Evolutionary conservation across 306 rosid genomes (phyloP), one percentile per base, ranked within the genome.

Genomic region (Cicer yamashitae): DNA sequence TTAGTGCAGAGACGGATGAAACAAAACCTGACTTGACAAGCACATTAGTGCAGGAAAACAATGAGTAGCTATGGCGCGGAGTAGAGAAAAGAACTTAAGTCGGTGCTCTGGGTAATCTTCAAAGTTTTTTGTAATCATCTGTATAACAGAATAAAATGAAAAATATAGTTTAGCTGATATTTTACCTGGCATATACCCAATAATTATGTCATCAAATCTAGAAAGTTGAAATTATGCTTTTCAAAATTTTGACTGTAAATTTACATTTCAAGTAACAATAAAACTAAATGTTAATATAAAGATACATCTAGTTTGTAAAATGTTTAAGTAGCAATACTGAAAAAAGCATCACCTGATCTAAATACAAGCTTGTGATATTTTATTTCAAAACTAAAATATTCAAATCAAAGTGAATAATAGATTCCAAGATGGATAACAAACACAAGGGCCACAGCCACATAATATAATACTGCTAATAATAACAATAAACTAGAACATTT

Each of bases 21-120:
- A 71, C 67, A 85, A 72, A 63, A 96, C 99, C 98, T 89, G 93
- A 84, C 92, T 89, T 50, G 99, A 96, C 59, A 96, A 79, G 63
- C 78, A 87, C 79, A 96, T 90, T 76, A 96, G 82, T 9, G 99
- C 99, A 47, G 96, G 92, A 82, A 96, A 96, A 87, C 99, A 96
- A 79, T 88, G 84, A 3, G 99, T 90, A 10, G 97, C 98, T 50
- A 96, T 96, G 62, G 99, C 98, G 60, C 99, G 93, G 7, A 96
- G 98, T 12, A 96, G 82, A 10, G 99, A 96, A 79, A 96, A 96
- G 83, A 96, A 96, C 88, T 96, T 96, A 38, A 96, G 96, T 45
- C 99, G 90, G 84, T 96, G 98, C 87, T 96, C 98, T 1, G 98
- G 99, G 82, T 96, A 92, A 81, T 96, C 99, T 83, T 96, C 98